A percentile compares a stretch with the other conserved stretches of the same genome.
These are phyloP conservation scores for Torulaspora globosa DNA, from an alignment of 1,139 yeast species.

Conservation along the genomic window DNA sequence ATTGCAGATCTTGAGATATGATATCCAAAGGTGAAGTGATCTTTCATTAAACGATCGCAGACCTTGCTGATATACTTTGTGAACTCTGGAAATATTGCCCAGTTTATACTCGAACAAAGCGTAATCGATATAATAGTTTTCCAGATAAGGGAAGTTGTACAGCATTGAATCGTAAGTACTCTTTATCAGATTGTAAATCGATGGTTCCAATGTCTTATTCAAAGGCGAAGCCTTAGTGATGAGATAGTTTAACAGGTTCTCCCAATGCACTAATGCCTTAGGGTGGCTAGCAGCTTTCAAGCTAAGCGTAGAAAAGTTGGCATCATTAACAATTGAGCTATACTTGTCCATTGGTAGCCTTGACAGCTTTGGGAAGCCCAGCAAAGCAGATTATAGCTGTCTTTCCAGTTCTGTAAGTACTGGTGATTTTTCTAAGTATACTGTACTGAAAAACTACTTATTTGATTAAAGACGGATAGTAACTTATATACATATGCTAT, in stretches of 20 bases:
- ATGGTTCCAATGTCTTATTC: conserved; percentile 24
- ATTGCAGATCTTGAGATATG: conserved; percentile 55
- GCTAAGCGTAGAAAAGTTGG: conserved; percentile 27
- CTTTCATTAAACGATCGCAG: conserved; percentile 38
- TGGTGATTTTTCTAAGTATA: neutral
- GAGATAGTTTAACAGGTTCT: conserved; percentile 29
- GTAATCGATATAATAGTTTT: conserved; percentile 76
- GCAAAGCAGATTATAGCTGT: neutral
- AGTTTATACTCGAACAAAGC: conserved; percentile 64
- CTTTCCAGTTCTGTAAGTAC: neutral
- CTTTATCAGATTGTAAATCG: conserved; percentile 32
- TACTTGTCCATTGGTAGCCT: conserved; percentile 22
- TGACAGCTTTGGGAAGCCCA: neutral
- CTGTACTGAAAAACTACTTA: neutral
- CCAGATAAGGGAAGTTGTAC: conserved; percentile 60
- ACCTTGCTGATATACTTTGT: conserved; percentile 51
- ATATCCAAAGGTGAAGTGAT: conserved; percentile 70
- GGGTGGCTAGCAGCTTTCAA: conserved; percentile 30
- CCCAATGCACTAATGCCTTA: conserved; percentile 32
- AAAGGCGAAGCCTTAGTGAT: conserved; percentile 29
- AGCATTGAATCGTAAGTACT: conserved; percentile 56
- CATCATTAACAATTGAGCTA: conserved; percentile 20
- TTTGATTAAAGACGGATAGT: conserved; percentile 2
- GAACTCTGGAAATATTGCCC: conserved; percentile 51
- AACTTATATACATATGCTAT: conserved; percentile 10